Evolutionary conservation across 495 filamentous ascomycete species (phyloP).

Genomic region (Penicillium lagena): DNA sequence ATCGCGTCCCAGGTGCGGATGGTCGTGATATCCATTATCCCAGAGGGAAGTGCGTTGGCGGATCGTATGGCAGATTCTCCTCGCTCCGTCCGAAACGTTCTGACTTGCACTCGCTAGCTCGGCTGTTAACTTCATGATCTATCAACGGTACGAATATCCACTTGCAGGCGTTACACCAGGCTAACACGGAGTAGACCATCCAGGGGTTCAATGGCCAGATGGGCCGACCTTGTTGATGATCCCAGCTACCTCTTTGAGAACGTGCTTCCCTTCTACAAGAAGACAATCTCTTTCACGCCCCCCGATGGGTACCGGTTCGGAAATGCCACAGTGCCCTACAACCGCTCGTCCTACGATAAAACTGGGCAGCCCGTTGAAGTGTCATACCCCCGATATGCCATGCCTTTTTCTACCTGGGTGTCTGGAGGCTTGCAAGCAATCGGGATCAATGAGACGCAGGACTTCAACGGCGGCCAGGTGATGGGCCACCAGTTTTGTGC

Average conservation of each 20-base stretch:
- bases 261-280: constrained; percentile 34
- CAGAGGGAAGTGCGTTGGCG: constrained; percentile 31
- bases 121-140: constrained; percentile 29
- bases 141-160: constrained; percentile 18
- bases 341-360: constrained; percentile 17
- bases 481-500: constrained; percentile 31
- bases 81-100: neutral
- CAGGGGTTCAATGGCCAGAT: constrained; percentile 29
- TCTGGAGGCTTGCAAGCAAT: constrained; percentile 17
- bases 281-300: constrained; percentile 25
- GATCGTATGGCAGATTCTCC: constrained; percentile 17
- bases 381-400: constrained; percentile 21
- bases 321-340: constrained; percentile 16
- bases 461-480: constrained; percentile 25
- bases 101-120: constrained; percentile 11
- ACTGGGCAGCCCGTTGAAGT: constrained; percentile 25
- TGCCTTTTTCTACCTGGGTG: constrained; percentile 28
- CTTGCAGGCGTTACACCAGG: neutral
- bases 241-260: constrained; percentile 36
- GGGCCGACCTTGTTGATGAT: constrained; percentile 43
- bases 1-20: constrained; percentile 21
- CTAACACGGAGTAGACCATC: constrained; percentile 22
- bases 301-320: constrained; percentile 9
- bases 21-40: constrained; percentile 34
- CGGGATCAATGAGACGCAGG: constrained; percentile 18